Evolutionary conservation across 164 flowering plant species (phyloP).

Genomic region (Tetrastigma voinierianum): DNA sequence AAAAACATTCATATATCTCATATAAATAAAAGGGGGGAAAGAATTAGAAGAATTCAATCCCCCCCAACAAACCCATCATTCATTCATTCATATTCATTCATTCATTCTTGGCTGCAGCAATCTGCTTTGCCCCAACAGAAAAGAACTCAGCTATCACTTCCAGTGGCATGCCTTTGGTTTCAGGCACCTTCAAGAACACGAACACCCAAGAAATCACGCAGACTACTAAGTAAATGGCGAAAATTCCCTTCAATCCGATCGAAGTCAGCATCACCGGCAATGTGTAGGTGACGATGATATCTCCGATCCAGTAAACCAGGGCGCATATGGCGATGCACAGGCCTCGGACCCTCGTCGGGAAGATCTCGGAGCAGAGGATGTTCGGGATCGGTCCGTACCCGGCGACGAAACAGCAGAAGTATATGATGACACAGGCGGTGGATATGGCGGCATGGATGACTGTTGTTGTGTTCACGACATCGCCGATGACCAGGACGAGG

Average conservation of each 20-base stretch:
- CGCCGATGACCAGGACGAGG: constrained; percentile 24
- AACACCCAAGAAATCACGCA: constrained; percentile 48
- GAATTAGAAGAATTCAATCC: too few relatives aligned
- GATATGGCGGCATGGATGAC: constrained; percentile 36
- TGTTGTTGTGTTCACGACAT: constrained; percentile 20
- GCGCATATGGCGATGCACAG: constrained; percentile 60
- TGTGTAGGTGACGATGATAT: constrained; percentile 53
- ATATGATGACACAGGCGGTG: constrained; percentile 39
- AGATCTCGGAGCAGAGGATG: constrained; percentile 55
- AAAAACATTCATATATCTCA: too few relatives aligned
- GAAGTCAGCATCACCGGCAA: constrained; percentile 43
- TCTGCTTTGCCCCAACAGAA: constrained; percentile 41
- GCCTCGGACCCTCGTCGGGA: constrained; percentile 56
- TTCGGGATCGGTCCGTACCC: constrained; percentile 55
- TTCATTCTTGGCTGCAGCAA: constrained; percentile 25
- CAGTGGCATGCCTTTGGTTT: constrained; percentile 64
- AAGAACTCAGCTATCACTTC: constrained; percentile 61
- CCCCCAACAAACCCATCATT: neutral
- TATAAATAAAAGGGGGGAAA: too few relatives aligned
- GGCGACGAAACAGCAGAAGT: constrained; percentile 49
- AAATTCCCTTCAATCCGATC: constrained; percentile 42
- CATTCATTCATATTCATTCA: constrained; percentile 25
- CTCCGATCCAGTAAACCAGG: constrained; percentile 45
- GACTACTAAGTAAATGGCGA: constrained; percentile 43
- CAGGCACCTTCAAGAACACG: constrained; percentile 54